Evolutionary conservation across 2,329 filamentous ascomycete genomes (phyloP), one percentile per base, ranked within the genome.

Genomic region (Clarireedia monteithiana): DNA sequence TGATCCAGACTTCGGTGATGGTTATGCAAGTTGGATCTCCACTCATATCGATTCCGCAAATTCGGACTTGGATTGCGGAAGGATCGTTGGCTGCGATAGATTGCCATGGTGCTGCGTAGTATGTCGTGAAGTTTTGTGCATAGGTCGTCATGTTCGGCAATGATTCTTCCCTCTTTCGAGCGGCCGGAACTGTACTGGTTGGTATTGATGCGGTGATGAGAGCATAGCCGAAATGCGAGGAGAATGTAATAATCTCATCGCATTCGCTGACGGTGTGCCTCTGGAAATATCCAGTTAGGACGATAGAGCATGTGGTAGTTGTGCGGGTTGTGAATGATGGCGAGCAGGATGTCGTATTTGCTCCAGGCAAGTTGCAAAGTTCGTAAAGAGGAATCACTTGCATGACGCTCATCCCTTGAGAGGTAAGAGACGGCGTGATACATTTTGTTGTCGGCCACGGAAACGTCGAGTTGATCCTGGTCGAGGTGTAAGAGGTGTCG

Each of bases 41-140:
- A 1, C 38, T 12, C 4, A 55, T 27, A 48, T 60, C 57, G 2
- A 24, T 47, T 38, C 47, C 59, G 48, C 64, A 66, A 6, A 61
- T 55, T 9, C 55, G 10, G 10, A 65, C 59, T 14, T 58, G 60
- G 15, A 67, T 63, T 6, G 58, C 55, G 23, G 49, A 56, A 1
- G 60, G 59, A 17, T 57, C 54, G 46, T 62, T 48, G 10, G 61
- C 61, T 39, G 53, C 60, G 12, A 67, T 40, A n/a, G 61, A 61
- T 49, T 63, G 63, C 64, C 64, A 66, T 17, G 64, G 62, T 23
- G 63, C 61, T 27, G 59, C 48, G 56, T 62, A 67, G 47, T 65
- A 63, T 9, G 61, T 63, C 9, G 61, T 57, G 14, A 63, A 50
- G 27, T 60, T 64, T 39, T 67, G 58, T 24, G 64, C 30, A 42